These are phyloP conservation scores for Lipomyces starkeyi DNA, from an alignment of 805 yeast species.

Conservation along the genomic window DNA sequence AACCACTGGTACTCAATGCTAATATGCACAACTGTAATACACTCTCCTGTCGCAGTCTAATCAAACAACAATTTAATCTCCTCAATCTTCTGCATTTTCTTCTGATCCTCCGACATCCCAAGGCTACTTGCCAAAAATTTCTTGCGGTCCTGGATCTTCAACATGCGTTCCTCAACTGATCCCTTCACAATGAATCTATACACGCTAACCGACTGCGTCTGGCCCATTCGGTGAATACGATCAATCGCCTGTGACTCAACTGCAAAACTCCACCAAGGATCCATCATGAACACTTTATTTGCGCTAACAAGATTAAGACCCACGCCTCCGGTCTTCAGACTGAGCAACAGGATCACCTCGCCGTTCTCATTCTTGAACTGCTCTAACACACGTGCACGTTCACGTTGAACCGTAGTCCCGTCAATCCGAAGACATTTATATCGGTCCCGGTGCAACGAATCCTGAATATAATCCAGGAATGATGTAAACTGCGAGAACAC, in stretches of 20 bases:
- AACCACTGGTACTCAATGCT: not conserved
- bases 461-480: conserved; percentile 74
- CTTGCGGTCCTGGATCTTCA: conserved; percentile 84
- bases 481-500: conserved; percentile 91
- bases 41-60: not conserved
- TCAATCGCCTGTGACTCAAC: conserved; percentile 44
- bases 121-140: conserved; percentile 46
- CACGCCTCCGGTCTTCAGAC: conserved; percentile 93
- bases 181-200: conserved; percentile 79
- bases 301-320: conserved; percentile 89
- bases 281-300: conserved; percentile 85
- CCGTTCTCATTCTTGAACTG: conserved; percentile 55
- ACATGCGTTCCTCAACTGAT: conserved; percentile 87
- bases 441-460: conserved; percentile 59
- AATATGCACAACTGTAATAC: not conserved
- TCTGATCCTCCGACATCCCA: conserved; percentile 48
- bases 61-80: conserved; percentile 47
- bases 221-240: conserved; percentile 92
- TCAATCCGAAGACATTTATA: conserved; percentile 74
- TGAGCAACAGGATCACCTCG: conserved; percentile 63
- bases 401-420: conserved; percentile 72
- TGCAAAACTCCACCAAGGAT: conserved; percentile 97
- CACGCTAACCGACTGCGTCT: conserved; percentile 68
- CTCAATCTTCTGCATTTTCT: conserved; percentile 46
- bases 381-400: conserved; percentile 65